Evolutionary conservation across 495 filamentous ascomycete species (phyloP), one percentile per base, ranked within the genome.

Genomic region (Xeromyces bisporus): DNA sequence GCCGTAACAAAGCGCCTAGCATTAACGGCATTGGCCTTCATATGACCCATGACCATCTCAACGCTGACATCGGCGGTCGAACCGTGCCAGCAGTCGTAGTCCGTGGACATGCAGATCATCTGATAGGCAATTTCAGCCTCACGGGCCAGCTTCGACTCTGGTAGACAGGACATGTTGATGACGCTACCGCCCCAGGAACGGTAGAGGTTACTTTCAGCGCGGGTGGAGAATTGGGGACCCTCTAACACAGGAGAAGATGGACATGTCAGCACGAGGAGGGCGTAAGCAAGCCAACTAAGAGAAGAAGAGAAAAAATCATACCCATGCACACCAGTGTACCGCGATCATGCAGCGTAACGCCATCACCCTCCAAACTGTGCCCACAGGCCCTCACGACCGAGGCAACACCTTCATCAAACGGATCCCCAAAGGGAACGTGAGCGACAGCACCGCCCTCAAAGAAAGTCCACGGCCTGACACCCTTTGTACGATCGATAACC

Each of bases 21-120:
- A 46, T 96, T 99, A 37, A 70, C 62, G 26, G 77, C 64, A 53
- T 99, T 99, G 33, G 80, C 75, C 40, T 72, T 76, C 91, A 99
- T 99, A 53, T 94, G 77, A 26, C 71, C 78, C 77, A 94, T 87
- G 9, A 99, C 91, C 78, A 93, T 93, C 48, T 81, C 81, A 6
- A 99, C 89, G 37, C 80, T 85, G 20, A 99, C 89, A 34, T 70
- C 73, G 24, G 76, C 78, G 27, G 69, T 73, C 3, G 63, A 62
- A 33, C 56, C 54, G 48, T 80, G 79, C 89, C 89, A 96, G 69
- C 86, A 93, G 55, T 99, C 91, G 46, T 99, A 99, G 58, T 99
- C 89, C 14, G 89, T 99, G 16, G 79, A 76, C 91, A 99, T 99
- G 65, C 87, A 94, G 42, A 99, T 87, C 71, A 94, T 87, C 60